A percentile compares a stretch with the other conserved stretches of the same genome.
These are phyloP conservation scores for Cyphellophora europaea DNA, from an alignment of 2,329 filamentous ascomycete genomes.

Conservation along the genomic window DNA sequence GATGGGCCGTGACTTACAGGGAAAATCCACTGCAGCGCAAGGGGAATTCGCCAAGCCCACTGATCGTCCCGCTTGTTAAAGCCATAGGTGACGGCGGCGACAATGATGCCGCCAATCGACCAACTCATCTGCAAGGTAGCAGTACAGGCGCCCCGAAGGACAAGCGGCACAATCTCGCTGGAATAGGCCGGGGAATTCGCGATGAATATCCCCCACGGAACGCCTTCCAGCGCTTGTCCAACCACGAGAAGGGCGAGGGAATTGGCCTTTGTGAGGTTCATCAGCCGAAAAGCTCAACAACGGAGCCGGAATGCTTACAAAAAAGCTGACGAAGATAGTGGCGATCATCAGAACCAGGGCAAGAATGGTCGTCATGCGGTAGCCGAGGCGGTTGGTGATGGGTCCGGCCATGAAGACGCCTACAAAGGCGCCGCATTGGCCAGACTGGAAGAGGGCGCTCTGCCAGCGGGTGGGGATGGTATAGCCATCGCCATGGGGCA, in stretches of 20 bases:
- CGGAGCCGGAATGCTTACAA: slow-evolving; percentile 26
- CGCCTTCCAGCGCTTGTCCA: slow-evolving; percentile 49
- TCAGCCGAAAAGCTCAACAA: slow-evolving; percentile 5
- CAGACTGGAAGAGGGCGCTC: slow-evolving; percentile 45
- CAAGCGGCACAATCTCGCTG: slow-evolving; percentile 51
- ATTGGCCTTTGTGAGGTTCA: slow-evolving; percentile 21
- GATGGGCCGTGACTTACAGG: no score
- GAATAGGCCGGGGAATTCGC: slow-evolving; percentile 55
- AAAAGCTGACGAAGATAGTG: slow-evolving; percentile 53
- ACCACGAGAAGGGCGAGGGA: slow-evolving; percentile 37
- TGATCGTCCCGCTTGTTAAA: slow-evolving; percentile 32
- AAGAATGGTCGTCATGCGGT: slow-evolving; percentile 49
- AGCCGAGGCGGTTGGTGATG: slow-evolving; percentile 50
- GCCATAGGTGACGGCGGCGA: slow-evolving; percentile 45
- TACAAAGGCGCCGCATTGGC: slow-evolving; percentile 50
- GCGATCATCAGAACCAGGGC: slow-evolving; percentile 49
- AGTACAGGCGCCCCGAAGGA: slow-evolving; percentile 47
- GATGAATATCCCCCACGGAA: slow-evolving; percentile 58
- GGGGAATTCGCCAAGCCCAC: slow-evolving; percentile 21
- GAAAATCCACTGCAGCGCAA: slow-evolving; percentile 50
- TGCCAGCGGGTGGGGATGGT: slow-evolving; percentile 39
- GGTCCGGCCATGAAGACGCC: slow-evolving; percentile 52
- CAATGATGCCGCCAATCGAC: slow-evolving; percentile 53
- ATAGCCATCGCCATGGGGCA: slow-evolving; percentile 14
- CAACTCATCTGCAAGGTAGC: slow-evolving; percentile 59